phyloP scores from a whole-genome alignment of 176 grass and related monocot species.

The Luzula sylvatica region DNA sequence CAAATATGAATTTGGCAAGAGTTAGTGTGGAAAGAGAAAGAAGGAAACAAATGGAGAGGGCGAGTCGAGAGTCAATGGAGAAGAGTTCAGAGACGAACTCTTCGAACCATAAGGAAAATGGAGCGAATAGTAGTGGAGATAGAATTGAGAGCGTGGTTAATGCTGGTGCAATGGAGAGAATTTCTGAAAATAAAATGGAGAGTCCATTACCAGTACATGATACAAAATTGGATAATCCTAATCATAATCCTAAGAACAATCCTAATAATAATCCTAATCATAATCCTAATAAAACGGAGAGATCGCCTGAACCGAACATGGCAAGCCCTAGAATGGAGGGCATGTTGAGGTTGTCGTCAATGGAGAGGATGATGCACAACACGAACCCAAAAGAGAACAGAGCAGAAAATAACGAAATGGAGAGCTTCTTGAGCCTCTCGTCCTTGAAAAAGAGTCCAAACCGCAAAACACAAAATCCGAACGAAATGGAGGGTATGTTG shows the following conservation, averaged over 20 bases:
- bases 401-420: background rate
- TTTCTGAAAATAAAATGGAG: no score
- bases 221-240: no score
- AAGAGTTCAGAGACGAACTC: conserved; percentile 1
- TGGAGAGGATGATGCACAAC: background rate
- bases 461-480: background rate
- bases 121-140: no score
- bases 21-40: background rate
- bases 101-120: background rate
- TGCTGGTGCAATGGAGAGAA: no score
- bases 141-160: no score
- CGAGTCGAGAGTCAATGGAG: background rate
- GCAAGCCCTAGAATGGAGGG: background rate
- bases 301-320: no score
- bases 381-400: background rate
- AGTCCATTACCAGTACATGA: no score
- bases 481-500: background rate
- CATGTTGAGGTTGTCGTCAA: background rate
- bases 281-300: no score
- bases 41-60: background rate
- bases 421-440: conserved; percentile 6
- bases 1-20: background rate
- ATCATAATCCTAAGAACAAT: no score
- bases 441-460: conserved; percentile 2
- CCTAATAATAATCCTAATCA: no score